Evolutionary conservation across 257 asterid genomes (phyloP).

Genomic region (Penstemon eatonii): DNA sequence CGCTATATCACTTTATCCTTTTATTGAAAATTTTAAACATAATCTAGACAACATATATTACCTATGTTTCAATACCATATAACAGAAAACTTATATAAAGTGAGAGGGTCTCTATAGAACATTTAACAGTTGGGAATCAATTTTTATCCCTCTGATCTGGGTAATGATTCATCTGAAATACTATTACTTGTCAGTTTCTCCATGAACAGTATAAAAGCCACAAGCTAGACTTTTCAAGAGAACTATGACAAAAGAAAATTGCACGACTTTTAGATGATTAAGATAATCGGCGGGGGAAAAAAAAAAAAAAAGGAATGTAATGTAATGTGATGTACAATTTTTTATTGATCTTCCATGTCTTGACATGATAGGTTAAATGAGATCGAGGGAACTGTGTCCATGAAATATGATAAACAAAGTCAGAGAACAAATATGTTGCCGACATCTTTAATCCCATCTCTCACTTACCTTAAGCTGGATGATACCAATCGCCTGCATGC

Average conservation of each 20-base stretch:
- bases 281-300: too few species aligned
- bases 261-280: neutral
- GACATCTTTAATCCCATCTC: neutral
- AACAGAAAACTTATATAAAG: too few species aligned
- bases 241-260: neutral
- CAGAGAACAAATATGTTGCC: neutral
- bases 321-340: neutral
- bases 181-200: slow-evolving; percentile 15
- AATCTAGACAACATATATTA: too few species aligned
- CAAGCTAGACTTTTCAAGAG: neutral
- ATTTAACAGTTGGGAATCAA: neutral
- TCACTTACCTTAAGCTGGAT: neutral
- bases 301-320: neutral
- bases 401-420: neutral
- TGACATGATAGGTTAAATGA: neutral
- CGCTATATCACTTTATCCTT: too few species aligned
- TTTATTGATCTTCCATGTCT: neutral
- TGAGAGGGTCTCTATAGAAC: too few species aligned
- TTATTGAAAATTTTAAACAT: too few species aligned
- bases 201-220: neutral
- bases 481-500: slow-evolving; percentile 7
- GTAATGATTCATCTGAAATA: slow-evolving; percentile 14
- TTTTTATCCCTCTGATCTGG: neutral
- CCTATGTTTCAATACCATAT: too few species aligned
- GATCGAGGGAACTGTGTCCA: neutral